Evolutionary conservation across 2,329 filamentous ascomycete genomes (phyloP), one percentile per base, ranked within the genome.

Genomic region (Berkeleyomyces basicola): DNA sequence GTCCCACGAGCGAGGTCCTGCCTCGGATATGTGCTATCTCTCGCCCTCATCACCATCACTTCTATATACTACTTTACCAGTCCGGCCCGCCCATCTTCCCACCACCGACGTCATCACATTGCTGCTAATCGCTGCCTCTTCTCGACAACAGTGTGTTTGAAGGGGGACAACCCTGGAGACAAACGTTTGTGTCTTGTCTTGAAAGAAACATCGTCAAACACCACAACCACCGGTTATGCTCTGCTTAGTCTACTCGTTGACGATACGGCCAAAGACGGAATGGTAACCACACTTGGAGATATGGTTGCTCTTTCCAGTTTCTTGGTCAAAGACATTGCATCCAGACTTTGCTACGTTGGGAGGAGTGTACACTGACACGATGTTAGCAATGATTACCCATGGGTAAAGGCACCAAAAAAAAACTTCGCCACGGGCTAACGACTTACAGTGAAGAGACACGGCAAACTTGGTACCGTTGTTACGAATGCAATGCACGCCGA

Each of bases 301-400:
- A 71, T 90, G 86, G 67, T 79, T 86, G 64, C 80, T 82, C 72
- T 84, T 84, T 61, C 91, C 88, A 3, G 89, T 95, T 68, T 78
- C 78, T 66, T 85, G 81, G 69, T 92, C 82, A 72, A 92, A 96
- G 70, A 92, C 83, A 69, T 88, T 81, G 72, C 89, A 95, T 33
- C 91, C 91, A 65, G 83, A 82, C 64, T 82, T 86, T 44, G 89
- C 89, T 44, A 92, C 90, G 69, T 96, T 95, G 2, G 91, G 91
- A 43, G 91, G 91, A 11, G 88, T 92, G 71, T 93, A 93, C 65
- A 95, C 78, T 83, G 70, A 40, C 47, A 66, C 67, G 61, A 63
- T 39, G 60, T 64, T 64, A 64, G 63, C 55, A 59, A 61, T 14
- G 23, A 11, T 64, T 7, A 58, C 53, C 43, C 14, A 39, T 14